Base-by-base conservation (phyloP, 768 basidiomycete genomes). In the Trametes villosa region DNA sequence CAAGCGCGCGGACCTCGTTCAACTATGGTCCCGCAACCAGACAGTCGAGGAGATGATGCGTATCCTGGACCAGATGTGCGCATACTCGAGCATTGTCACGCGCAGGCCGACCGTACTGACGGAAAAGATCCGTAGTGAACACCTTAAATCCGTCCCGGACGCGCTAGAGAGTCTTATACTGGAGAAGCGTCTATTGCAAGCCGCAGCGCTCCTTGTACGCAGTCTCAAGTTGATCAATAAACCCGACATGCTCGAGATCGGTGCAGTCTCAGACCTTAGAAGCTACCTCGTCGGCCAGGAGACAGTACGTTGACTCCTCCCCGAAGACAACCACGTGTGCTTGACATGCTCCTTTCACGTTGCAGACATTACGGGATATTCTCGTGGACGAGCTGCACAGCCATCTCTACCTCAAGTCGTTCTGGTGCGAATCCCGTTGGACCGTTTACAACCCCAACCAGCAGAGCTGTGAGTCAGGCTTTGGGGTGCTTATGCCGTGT, bases 361-460 rank as follows among this genome's bases (percentile, higher is more conserved):
- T 33, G 1, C 68, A 98, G 96, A 89, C 92, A 12, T 76, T 99
- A 44, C 83, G 91, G 46, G 97, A 98, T 65, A 97, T 98, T 56
- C 77, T 99, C 58, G 80, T 96, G 8, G 97, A 99, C 65, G 97
- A 99, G 70, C 81, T 99, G 13, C 96, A 98, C 70, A 93, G 87
- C 66, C 97, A 99, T 74, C 76, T 99, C n/a, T 99, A 97, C 74
- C 85, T 99, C 60, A 97, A 96, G 70, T 92, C 91, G 0, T 96
- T 94, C 72, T 97, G 95, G 87, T 95, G 93, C 70, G 96, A 98
- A 66, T 84, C 87, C 6, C 86, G 96, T 30, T 99, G 97, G 97
- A 80, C 86, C 18, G 76, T 91, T 0, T 98, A 97, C 71, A 76
- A 82, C 12, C 86, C 89, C 0, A 89, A 89, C 53, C 97, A 98